A percentile compares a stretch with the other conserved stretches of the same genome.
Evolutionary conservation across 768 basidiomycete species (phyloP).

Genomic region (Boletus patriciae): DNA sequence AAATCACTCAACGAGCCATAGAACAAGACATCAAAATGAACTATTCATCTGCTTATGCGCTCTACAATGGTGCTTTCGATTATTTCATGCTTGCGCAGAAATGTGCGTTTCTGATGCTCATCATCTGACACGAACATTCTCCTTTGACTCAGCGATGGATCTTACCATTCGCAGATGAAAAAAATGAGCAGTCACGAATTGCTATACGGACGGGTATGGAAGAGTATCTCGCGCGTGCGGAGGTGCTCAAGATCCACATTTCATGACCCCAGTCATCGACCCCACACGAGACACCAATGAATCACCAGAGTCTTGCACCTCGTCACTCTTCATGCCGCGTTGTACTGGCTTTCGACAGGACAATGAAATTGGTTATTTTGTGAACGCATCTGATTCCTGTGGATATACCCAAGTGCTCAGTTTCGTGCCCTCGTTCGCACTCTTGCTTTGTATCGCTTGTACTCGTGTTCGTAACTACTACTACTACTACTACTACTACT

Average conservation of each 20-base stretch:
- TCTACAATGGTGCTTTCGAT: slow-evolving; percentile 89
- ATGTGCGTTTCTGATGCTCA: slow-evolving; percentile 44
- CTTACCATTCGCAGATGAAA: slow-evolving; percentile 51
- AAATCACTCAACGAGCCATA: slow-evolving; percentile 84
- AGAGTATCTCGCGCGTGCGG: slow-evolving; percentile 88
- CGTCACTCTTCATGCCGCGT: too few relatives aligned
- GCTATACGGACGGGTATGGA: slow-evolving; percentile 82
- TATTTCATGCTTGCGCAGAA: slow-evolving; percentile 97
- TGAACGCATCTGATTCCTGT: too few relatives aligned
- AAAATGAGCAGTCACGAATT: slow-evolving; percentile 84
- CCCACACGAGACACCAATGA: too few relatives aligned
- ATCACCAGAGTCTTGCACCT: too few relatives aligned
- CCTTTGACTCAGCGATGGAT: neutral
- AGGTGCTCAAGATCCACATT: slow-evolving; percentile 71
- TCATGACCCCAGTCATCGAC: neutral
- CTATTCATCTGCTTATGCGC: slow-evolving; percentile 88
- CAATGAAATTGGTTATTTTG: too few relatives aligned
- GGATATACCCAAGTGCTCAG: too few relatives aligned
- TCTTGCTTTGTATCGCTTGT: too few relatives aligned
- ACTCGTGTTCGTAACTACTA: too few relatives aligned
- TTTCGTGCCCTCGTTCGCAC: too few relatives aligned
- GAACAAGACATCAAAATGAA: slow-evolving; percentile 88
- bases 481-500: too few relatives aligned
- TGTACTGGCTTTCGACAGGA: too few relatives aligned
- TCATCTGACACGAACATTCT: neutral